These are phyloP conservation scores for Apiospora sp. DNA, from an alignment of 2,329 filamentous ascomycete genomes.

Conservation along the genomic window DNA sequence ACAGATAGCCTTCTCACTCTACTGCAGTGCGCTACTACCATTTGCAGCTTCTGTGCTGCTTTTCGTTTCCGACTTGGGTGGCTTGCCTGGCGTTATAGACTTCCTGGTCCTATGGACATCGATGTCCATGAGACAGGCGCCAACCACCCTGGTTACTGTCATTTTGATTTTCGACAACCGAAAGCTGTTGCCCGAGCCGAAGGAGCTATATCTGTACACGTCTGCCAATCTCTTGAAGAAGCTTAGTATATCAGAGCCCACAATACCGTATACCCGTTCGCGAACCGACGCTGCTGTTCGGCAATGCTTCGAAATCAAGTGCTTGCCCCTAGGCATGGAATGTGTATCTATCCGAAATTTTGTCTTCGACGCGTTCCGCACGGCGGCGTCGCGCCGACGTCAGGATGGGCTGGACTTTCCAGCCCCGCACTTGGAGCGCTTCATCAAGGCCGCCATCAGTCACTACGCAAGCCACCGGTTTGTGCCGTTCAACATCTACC, in stretches of 20 bases:
- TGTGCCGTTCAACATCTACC: background rate
- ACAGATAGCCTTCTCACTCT: background rate
- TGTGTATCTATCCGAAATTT: background rate
- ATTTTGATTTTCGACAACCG: background rate
- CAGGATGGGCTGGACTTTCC: slow-evolving; percentile 5
- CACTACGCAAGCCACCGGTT: slow-evolving; percentile 10
- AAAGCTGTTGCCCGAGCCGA: slow-evolving; percentile 4
- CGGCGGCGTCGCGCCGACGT: slow-evolving; percentile 1
- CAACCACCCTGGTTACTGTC: background rate
- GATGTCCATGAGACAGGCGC: background rate
- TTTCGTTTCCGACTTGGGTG: background rate
- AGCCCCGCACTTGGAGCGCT: slow-evolving; percentile 1
- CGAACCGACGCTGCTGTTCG: slow-evolving; percentile 1
- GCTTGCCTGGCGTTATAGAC: slow-evolving; percentile 11
- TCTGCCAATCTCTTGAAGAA: slow-evolving; percentile 8
- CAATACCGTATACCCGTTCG: background rate
- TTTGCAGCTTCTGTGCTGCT: slow-evolving; percentile 9
- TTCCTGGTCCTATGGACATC: slow-evolving; percentile 5
- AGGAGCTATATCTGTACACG: slow-evolving; percentile 14
- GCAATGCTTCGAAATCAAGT: slow-evolving; percentile 13
- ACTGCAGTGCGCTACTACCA: background rate
- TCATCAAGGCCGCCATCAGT: background rate
- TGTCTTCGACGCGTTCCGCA: slow-evolving; percentile 6
- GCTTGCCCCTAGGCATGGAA: background rate
- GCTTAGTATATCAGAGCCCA: background rate